Evolutionary conservation across 805 yeast genomes (phyloP), one percentile per base, ranked within the genome.

Genomic region (Candida gorgasii): DNA sequence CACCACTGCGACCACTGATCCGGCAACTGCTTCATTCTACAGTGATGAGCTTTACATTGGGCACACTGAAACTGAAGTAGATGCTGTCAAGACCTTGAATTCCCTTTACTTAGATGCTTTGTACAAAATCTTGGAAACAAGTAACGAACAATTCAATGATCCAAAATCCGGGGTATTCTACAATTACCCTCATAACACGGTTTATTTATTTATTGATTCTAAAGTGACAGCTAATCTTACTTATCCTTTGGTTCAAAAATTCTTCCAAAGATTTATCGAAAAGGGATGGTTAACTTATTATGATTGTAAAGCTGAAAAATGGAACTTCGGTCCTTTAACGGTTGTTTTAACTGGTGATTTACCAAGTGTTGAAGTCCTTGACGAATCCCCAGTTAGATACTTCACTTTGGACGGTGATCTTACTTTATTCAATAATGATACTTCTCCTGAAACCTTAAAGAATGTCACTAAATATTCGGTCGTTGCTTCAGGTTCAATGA

Each of bases 261-360:
- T 71, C n/a, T 66, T 84, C 29, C 60, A 69, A 38, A 73, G 76
- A 6, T 69, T 83, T 26, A 65, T 73, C 12, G 72, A 70, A 14
- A 62, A 64, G 19, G 71, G 68, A 2, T 84, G 75, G 55, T 57
- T 86, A 29, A 71, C 86, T 0, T 65, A 69, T 41, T 79, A 63
- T 52, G 73, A 79, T 49, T 50, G 63, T 11, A 47, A 50, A 2
- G 48, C 63, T 3, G 53, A 61, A 0, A 48, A 55, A 18, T 55
- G 73, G 45, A 55, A 58, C 2, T 58, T 65, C 36, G 83, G 82
- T 1, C 88, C 89, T 4, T 46, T 85, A 8, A 76, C 86, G 0
- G 66, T 84, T 5, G 72, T 84, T 8, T 71, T 82, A 24, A 84
- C 89, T 0, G 93, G 93, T 1, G 72, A 79, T 49, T 69, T 76